Base-by-base conservation (phyloP, 768 basidiomycete genomes). In the Rhizopogon vesiculosus region DNA sequence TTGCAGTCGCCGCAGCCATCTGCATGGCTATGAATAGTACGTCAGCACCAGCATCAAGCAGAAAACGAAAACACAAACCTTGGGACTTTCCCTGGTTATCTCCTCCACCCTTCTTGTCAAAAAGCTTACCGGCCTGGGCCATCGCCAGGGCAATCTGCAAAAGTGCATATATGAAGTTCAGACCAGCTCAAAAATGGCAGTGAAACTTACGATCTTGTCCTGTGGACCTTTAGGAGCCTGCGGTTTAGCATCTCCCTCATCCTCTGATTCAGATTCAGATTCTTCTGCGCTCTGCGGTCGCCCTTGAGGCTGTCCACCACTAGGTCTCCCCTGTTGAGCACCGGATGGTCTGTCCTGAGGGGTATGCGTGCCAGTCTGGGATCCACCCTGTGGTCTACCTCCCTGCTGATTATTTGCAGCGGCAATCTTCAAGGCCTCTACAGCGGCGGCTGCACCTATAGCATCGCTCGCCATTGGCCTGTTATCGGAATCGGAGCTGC, bases 401-500 rank as follows among this genome's bases (percentile, higher is more conserved):
- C 53, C 53, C 45, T 57, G 53, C 12, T 57, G 55, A 13, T 55
- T 55, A 31, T 33, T 48, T 7, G 58, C 45, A 7, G 62, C 62
- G 15, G 69, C 57, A 33, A 71, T 62, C 42, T 71, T 69, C 18
- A 69, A 28, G 0, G 68, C 68, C 25, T 69, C 68, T 48, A 69
- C 55, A 19, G 68, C 68, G 8, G 68, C 68, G 2, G 68, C 68
- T 5, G 61, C 54, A 1, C 68, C 68, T 29, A 69, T 69, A 33
- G 58, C 16, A 13, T 69, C 59, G 1, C 56, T 31, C 25, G 57
- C 61, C 69, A 70, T 68, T n/a, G 66, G 66, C 39, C 60, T 70
- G 38, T 45, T 16, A 29, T 22, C 28, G 16, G 45, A 1, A 13
- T 15, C 7, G 2, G 44, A 38, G 13, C 40, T 39, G 18, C 8